Percentiles rank a stretch among this genome's conserved stretches.
phyloP scores from a whole-genome alignment of 2,329 filamentous ascomycete species.

The Ophiocordyceps robertsii region DNA sequence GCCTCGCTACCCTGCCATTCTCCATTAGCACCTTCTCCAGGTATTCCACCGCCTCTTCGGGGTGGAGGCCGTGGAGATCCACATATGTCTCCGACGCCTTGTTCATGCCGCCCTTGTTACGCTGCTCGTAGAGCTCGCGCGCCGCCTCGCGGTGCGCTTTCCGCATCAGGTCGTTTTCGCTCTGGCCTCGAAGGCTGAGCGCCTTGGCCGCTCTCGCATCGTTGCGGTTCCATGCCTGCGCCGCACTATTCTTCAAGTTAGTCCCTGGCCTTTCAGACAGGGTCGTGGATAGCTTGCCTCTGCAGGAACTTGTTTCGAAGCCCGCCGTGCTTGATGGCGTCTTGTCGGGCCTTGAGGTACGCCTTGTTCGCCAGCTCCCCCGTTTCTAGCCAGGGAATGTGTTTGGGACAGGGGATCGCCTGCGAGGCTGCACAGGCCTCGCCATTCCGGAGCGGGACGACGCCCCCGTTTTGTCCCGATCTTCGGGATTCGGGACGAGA shows the following conservation, averaged over 20 bases:
- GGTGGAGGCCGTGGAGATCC: slow-evolving; percentile 95
- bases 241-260: slow-evolving; percentile 46
- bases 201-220: slow-evolving; percentile 94
- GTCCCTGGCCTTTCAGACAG: background rate
- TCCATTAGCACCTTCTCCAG: slow-evolving; percentile 78
- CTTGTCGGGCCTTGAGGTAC: slow-evolving; percentile 86
- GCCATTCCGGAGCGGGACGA: slow-evolving; percentile 47
- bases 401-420: slow-evolving; percentile 75
- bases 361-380: slow-evolving; percentile 82
- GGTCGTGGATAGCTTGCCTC: slow-evolving; percentile 43
- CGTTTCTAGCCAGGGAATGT: slow-evolving; percentile 94
- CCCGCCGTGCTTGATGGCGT: slow-evolving; percentile 94
- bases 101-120: slow-evolving; percentile 55
- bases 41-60: slow-evolving; percentile 92
- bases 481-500: slow-evolving; percentile 48
- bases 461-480: slow-evolving; percentile 48
- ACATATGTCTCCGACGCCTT: slow-evolving; percentile 69
- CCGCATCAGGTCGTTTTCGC: slow-evolving; percentile 93
- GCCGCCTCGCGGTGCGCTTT: slow-evolving; percentile 94
- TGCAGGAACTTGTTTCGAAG: slow-evolving; percentile 94
- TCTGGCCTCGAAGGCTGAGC: slow-evolving; percentile 83
- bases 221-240: slow-evolving; percentile 97
- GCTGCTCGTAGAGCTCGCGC: slow-evolving; percentile 80
- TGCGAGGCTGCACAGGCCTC: slow-evolving; percentile 74
- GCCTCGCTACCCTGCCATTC: slow-evolving; percentile 57